A percentile compares a stretch with the other conserved stretches of the same genome.
Conservation (phyloP, 2,329 filamentous ascomycete species). For the Colletotrichum higginsianum region DNA sequence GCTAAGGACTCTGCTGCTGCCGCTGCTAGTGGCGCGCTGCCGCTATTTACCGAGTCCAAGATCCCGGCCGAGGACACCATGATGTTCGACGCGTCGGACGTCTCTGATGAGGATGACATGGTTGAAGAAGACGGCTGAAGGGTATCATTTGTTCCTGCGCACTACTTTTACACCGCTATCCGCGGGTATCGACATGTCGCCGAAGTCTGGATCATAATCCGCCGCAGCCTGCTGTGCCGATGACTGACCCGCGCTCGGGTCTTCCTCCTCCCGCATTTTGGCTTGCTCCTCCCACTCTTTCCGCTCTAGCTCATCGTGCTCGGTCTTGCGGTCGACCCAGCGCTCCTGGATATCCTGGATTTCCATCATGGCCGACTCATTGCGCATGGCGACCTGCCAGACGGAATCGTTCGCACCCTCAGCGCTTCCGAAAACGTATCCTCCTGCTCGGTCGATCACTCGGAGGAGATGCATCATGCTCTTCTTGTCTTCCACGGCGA, state of each 20-base stretch:
- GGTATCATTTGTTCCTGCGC: constrained; percentile 72
- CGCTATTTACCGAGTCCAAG: constrained; percentile 58
- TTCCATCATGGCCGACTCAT: constrained; percentile 81
- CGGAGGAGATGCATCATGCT: constrained; percentile 95
- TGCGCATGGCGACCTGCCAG: constrained; percentile 96
- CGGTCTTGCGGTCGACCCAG: constrained; percentile 93
- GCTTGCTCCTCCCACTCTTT: constrained; percentile 83
- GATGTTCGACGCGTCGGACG: constrained; percentile 55
- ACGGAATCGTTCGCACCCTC: constrained; percentile 95
- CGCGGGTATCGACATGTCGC: constrained; percentile 65
- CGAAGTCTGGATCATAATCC: constrained; percentile 63
- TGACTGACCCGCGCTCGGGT: constrained; percentile 15
- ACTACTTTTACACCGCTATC: constrained; percentile 81
- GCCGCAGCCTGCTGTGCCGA: constrained; percentile 50
- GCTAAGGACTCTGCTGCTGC: constrained; percentile 61
- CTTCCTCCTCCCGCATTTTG: constrained; percentile 58
- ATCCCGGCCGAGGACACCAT: constrained; percentile 76
- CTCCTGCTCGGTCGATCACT: constrained; percentile 91
- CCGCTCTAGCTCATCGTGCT: constrained; percentile 85
- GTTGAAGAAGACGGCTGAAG: constrained; percentile 61
- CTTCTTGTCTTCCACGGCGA: constrained; percentile 96
- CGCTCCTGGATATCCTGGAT: constrained; percentile 93
- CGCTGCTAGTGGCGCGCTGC: constrained; percentile 17
- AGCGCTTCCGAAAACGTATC: constrained; percentile 91
- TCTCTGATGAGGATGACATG: constrained; percentile 63